Conservation (phyloP, 768 basidiomycete genomes). For the Naganishia onofrii region DNA sequence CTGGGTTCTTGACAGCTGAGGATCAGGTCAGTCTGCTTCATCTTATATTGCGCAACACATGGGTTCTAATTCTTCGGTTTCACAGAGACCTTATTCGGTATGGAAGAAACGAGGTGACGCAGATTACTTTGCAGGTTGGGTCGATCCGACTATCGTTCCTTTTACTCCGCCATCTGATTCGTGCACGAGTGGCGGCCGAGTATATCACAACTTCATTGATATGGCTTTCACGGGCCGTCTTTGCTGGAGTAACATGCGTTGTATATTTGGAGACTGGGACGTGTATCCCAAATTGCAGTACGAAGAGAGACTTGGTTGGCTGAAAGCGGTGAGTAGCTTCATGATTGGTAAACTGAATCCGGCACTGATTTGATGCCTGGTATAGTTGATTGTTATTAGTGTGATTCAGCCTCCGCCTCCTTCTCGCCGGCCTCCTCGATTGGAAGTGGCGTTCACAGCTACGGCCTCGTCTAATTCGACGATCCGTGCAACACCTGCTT, state of each 20-base stretch:
- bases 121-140: neutral
- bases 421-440: neutral
- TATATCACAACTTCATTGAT: conserved; percentile 2
- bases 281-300: neutral
- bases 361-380: neutral
- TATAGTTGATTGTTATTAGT: neutral
- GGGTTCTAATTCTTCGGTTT: too few species aligned
- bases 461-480: neutral
- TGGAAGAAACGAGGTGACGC: neutral
- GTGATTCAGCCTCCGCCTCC: neutral
- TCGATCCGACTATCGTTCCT: neutral
- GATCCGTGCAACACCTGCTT: neutral
- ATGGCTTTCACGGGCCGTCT: neutral
- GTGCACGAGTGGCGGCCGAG: neutral
- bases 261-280: neutral
- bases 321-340: neutral
- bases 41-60: too few species aligned
- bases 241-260: neutral
- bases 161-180: neutral
- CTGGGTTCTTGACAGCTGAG: neutral
- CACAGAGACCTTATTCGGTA: neutral
- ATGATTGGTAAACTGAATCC: neutral
- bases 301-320: neutral
- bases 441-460: neutral
- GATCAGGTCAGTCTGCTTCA: neutral